Evolutionary conservation across 306 rosid species (phyloP), one percentile per base, ranked within the genome.

Genomic region (Boehmeria nivea): DNA sequence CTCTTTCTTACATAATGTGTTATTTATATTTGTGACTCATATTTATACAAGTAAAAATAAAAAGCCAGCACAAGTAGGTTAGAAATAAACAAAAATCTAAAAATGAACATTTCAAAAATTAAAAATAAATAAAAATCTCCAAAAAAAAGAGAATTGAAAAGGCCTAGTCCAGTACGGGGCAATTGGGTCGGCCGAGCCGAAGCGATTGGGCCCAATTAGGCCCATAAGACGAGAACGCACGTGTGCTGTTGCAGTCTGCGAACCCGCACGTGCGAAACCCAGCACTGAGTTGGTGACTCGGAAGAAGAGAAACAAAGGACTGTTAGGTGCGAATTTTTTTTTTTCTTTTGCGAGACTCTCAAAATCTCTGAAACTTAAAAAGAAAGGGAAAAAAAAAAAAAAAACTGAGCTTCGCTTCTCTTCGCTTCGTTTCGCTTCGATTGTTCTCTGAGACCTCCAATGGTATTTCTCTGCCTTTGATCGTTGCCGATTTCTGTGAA

Each of bases 331-430:
- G 17, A 40, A 33, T 33, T 4, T 4, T 33, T 4, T 33, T 33
- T 40, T 40, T 14, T 14, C 17, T 31, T 31, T 10, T 31, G 8
- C 36, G 36, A 40, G 12, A 8, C 16, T 31, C 36, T 31, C 45
- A n/a, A 4, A 1, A 0, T 11, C 15, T 40, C 10, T 14, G 17
- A 40, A 40, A 8, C 15, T 11, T 11, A 10, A 40, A 3, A 20
- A 13, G 22, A 11, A 10, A 20, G 4, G 23, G 46, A 9, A 14
- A 14, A 19, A 39, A 12, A 21, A 3, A 58, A 40, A n/a, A 22
- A 55, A n/a, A 37, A 21, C 38, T 33, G 38, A 58, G 52, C 43
- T 45, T 59, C 42, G 24, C 18, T 44, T 18, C 34, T n/a, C n/a
- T n/a, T n/a, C n/a, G n/a, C n/a, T n/a, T n/a, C n/a, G n/a, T n/a